Conservation (phyloP, 768 basidiomycete genomes). For the Phanerochaete carnosa region DNA sequence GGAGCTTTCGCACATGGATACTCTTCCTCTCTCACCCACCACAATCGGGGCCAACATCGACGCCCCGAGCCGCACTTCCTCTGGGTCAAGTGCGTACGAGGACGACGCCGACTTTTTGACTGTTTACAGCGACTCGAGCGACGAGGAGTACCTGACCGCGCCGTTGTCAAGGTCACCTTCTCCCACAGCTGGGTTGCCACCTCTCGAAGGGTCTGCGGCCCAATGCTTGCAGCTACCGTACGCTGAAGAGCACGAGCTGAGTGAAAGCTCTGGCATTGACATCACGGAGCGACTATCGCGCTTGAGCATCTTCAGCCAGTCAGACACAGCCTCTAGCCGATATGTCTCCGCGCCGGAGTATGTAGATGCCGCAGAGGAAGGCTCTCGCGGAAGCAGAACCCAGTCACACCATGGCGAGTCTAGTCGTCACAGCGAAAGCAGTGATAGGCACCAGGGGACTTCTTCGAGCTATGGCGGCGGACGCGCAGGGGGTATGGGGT, state of each 20-base stretch:
- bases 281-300: slow-evolving; percentile 7
- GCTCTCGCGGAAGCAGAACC: background rate
- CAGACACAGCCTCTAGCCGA: background rate
- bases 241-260: background rate
- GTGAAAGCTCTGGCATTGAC: slow-evolving; percentile 7
- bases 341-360: slow-evolving; percentile 10
- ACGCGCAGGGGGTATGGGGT: slow-evolving; percentile 17
- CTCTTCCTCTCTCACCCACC: slow-evolving; percentile 1
- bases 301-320: slow-evolving; percentile 1
- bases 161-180: background rate
- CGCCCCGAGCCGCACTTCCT: background rate
- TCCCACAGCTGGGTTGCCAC: background rate
- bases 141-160: slow-evolving; percentile 3
- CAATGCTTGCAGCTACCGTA: background rate
- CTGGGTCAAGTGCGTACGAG: slow-evolving; percentile 1
- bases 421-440: slow-evolving; percentile 8
- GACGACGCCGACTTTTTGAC: slow-evolving; percentile 10
- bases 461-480: slow-evolving; percentile 25
- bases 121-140: slow-evolving; percentile 7
- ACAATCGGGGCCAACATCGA: background rate
- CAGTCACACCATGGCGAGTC: background rate
- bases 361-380: slow-evolving; percentile 1
- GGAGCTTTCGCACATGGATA: slow-evolving; percentile 9
- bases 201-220: background rate
- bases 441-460: slow-evolving; percentile 18